Conservation (phyloP, 2,329 filamentous ascomycete genomes). For the Paraphaeosphaeria sporulosa region DNA sequence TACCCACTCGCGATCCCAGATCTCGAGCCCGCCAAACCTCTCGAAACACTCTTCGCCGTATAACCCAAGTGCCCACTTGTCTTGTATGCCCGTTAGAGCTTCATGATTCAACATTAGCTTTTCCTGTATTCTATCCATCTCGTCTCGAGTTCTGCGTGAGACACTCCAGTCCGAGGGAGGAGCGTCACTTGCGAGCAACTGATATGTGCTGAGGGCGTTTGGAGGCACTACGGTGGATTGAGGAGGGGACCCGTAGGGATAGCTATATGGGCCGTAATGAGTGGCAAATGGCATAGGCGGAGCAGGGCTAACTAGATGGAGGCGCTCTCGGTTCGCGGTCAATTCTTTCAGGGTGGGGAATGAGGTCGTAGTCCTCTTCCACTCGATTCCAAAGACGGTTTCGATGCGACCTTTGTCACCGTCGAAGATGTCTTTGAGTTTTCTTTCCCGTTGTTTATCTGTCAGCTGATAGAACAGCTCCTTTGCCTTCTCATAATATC, state of each 20-base stretch:
- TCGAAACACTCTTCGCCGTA: constrained; percentile 42
- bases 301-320: no score
- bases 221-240: neutral
- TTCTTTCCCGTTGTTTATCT: constrained; percentile 20
- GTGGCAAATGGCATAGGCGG: no score
- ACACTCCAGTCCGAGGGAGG: no score
- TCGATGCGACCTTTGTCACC: constrained; percentile 21
- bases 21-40: constrained; percentile 33
- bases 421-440: constrained; percentile 24
- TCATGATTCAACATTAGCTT: no score
- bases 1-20: constrained; percentile 34
- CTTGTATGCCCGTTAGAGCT: constrained; percentile 23
- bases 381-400: constrained; percentile 10
- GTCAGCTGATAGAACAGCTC: constrained; percentile 22
- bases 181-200: constrained; percentile 18
- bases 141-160: no score
- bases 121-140: no score
- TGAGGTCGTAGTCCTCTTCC: constrained; percentile 2
- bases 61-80: constrained; percentile 37
- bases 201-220: constrained; percentile 17
- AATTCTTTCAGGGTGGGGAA: constrained; percentile 27
- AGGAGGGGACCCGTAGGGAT: neutral
- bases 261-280: no score
- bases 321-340: constrained; percentile 25
- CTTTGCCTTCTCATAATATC: no score